Base-by-base conservation (phyloP, 805 yeast species). In the Metschnikowia rubicola region DNA sequence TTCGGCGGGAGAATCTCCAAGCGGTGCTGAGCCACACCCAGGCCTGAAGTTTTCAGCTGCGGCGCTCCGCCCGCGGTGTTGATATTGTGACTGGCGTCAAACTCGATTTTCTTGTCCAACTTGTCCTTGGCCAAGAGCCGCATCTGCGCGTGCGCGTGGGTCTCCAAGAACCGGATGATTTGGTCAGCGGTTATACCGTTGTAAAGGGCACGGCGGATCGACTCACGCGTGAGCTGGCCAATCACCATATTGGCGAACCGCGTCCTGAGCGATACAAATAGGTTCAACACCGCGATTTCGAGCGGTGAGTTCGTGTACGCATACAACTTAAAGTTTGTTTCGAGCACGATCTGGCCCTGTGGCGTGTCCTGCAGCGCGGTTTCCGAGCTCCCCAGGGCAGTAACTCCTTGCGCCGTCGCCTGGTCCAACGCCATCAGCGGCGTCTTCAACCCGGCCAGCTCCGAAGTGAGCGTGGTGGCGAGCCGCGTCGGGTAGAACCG, bases 141-240 rank as follows among this genome's bases (percentile, higher is more conserved):
- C 94, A 92, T 86, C 62, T 90, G 96, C 2, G 95, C 87, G 67
- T 92, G 98, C 0, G 97, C 96, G 71, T 94, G 97, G 0, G 90
- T 79, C 53, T 88, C 90, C 38, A 94, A 67, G 62, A 92, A 94
- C 53, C 88, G 81, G 51, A 94, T 86, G 56, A 94, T 88, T 63
- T 94, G 99, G 34, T 90, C 97, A 0, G 98, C 92, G 0, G 97
- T 87, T 57, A 94, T 94, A 29, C 99, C 99, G 57, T 86, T 88
- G 36, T 73, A 63, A 34, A 94, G 68, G 0, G 99, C 99, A 44
- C 78, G 73, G 50, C 98, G 75, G 17, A 94, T 84, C 0, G 96
- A 88, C 58, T 92, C 97, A 64, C 98, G 80, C 5, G 97, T 91
- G 48, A 94, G 78, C 54, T 87, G 89, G 2, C 99, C 99, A 4